Evolutionary conservation across 2,329 filamentous ascomycete species (phyloP).

Genomic region (Colletotrichum trifolii): DNA sequence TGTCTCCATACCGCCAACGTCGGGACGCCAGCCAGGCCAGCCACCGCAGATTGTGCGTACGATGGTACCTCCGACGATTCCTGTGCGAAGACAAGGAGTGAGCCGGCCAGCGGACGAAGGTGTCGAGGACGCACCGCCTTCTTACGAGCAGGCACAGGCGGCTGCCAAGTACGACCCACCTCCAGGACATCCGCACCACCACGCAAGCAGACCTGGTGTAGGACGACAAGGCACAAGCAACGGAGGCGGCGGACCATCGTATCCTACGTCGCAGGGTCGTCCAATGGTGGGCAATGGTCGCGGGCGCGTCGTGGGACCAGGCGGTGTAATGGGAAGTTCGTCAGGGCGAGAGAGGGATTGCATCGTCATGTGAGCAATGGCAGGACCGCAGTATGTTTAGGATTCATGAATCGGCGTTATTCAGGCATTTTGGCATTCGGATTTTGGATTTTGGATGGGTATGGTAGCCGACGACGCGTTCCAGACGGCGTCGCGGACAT

Average conservation of each 20-base stretch:
- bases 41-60: constrained; percentile 56
- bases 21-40: constrained; percentile 29
- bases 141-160: constrained; percentile 68
- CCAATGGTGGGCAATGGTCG: constrained; percentile 32
- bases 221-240: constrained; percentile 25
- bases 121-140: constrained; percentile 64
- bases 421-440: background rate
- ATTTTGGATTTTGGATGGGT: constrained; percentile 1
- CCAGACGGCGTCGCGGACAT: too few relatives aligned
- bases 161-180: constrained; percentile 64
- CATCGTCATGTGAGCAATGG: constrained; percentile 56
- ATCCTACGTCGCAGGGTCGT: constrained; percentile 13
- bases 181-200: constrained; percentile 61
- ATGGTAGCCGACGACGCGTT: background rate
- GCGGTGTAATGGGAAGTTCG: constrained; percentile 29
- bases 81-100: constrained; percentile 50
- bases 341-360: constrained; percentile 50
- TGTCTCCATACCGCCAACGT: constrained; percentile 1
- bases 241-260: constrained; percentile 26
- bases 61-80: constrained; percentile 55
- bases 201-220: constrained; percentile 50
- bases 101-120: constrained; percentile 51
- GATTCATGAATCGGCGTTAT: constrained; percentile 23
- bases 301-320: constrained; percentile 27
- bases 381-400: background rate